Conservation (phyloP, 257 asterid species). For the Plectranthus barbatus region DNA sequence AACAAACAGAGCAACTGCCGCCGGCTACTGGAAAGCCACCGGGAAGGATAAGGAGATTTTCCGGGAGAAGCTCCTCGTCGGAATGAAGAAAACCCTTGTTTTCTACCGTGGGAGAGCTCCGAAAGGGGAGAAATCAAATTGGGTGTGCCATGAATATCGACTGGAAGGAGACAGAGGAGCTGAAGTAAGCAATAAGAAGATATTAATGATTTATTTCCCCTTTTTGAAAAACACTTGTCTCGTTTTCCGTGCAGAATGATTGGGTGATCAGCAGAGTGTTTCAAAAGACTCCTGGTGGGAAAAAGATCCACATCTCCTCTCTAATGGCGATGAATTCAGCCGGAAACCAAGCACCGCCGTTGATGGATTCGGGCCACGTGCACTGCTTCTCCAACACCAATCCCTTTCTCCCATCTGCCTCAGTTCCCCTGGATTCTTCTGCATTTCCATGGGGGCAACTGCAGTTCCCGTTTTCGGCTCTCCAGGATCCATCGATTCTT, state of each 20-base stretch:
- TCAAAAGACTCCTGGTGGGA: conserved; percentile 70
- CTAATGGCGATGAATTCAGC: conserved; percentile 25
- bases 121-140: conserved; percentile 69
- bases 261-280: conserved; percentile 94
- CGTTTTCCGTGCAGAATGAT: conserved; percentile 44
- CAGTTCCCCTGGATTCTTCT: conserved; percentile 26
- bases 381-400: conserved; percentile 82
- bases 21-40: not conserved
- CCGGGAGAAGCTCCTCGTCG: conserved; percentile 33
- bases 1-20: not conserved
- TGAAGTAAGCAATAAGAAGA: too few species aligned
- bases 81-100: conserved; percentile 76
- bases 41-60: not conserved
- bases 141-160: conserved; percentile 79
- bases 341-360: conserved; percentile 36
- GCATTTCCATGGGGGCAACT: conserved; percentile 34
- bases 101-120: conserved; percentile 83
- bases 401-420: conserved; percentile 6
- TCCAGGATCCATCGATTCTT: conserved; percentile 19
- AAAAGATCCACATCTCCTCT: conserved; percentile 62
- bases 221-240: not conserved
- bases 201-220: too few species aligned
- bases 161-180: conserved; percentile 39
- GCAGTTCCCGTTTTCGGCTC: conserved; percentile 20
- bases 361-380: conserved; percentile 58